Evolutionary conservation across 148 eudicot genomes (phyloP), one percentile per base, ranked within the genome.

Genomic region (Heliosperma pusillum): DNA sequence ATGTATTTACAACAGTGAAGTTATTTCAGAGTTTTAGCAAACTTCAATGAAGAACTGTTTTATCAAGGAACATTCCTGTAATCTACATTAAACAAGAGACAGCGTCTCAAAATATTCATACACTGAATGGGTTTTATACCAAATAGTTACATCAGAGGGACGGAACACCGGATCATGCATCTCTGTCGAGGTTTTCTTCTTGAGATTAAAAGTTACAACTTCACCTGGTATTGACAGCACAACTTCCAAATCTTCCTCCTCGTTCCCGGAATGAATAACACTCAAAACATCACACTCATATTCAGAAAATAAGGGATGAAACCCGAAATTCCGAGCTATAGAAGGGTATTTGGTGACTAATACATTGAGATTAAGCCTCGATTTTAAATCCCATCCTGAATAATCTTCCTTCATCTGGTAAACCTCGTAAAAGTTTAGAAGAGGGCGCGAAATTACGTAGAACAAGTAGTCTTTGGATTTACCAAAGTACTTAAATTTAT

Each of bases 331-430:
- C 19, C 74, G 58, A 22, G 74, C 55, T 24, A 79, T 68, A 29
- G 20, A 25, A 11, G 82, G 78, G 36, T 27, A 68, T 10, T 52
- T 22, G 16, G 29, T 12, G 53, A 53, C 26, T 68, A 79, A 21
- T 24, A 22, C 74, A 30, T 68, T 79, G 22, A 74, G 64, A 55
- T 75, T 55, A 16, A 79, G 40, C 29, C 74, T 55, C 24, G 20
- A 60, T 63, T 50, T 80, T 47, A 75, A 61, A 0, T 45, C 69
- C 78, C 82, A 74, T 25, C 75, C 78, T 1, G 75, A 67, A 59
- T 75, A 80, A 42, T 80, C 78, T 33, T 74, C 78, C 66, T 68
- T 60, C 82, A 75, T 62, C 66, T 75, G 40, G 11, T 45, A 75
- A 3, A 75, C 11, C 71, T 74, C 78, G 26, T 50, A 75, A n/a